Conservation (phyloP, 2,329 filamentous ascomycete genomes). For the Blastomyces emzantsi region DNA sequence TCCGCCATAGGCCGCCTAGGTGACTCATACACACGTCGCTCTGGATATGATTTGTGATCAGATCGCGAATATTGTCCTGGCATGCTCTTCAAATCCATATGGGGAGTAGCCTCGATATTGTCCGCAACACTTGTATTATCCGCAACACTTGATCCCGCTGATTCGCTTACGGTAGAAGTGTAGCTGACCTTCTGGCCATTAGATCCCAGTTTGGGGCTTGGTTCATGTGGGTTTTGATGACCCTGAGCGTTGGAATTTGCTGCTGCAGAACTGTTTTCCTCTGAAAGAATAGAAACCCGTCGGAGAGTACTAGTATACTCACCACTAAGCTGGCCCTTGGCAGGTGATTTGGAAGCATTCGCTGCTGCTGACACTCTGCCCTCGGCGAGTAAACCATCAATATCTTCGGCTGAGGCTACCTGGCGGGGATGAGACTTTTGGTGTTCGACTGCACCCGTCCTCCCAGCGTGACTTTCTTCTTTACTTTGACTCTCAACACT, state of each 20-base stretch:
- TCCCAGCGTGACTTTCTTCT: not conserved
- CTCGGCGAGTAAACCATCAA: constrained; percentile 18
- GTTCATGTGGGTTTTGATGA: not conserved
- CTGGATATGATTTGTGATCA: constrained; percentile 15
- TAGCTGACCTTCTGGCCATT: not conserved
- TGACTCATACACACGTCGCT: constrained; percentile 16
- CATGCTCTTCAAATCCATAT: not conserved
- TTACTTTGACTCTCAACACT: not conserved
- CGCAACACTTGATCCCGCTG: not conserved
- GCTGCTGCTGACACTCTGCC: constrained; percentile 15
- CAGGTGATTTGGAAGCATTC: constrained; percentile 9
- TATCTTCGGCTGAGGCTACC: constrained; percentile 14
- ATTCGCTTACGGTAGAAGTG: not conserved
- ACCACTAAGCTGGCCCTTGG: not conserved
- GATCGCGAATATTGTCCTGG: constrained; percentile 1
- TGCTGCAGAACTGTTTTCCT: constrained; percentile 14
- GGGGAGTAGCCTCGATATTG: not conserved
- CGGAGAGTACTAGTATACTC: not conserved
- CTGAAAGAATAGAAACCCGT: constrained; percentile 11
- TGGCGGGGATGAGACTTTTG: not conserved
- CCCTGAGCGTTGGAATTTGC: not conserved
- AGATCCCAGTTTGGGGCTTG: not conserved
- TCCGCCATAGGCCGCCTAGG: constrained; percentile 4
- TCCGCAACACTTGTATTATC: not conserved
- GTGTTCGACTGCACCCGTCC: not conserved